Conservation (phyloP, 179 eudicot genomes). For the Nepenthes alata region DNA sequence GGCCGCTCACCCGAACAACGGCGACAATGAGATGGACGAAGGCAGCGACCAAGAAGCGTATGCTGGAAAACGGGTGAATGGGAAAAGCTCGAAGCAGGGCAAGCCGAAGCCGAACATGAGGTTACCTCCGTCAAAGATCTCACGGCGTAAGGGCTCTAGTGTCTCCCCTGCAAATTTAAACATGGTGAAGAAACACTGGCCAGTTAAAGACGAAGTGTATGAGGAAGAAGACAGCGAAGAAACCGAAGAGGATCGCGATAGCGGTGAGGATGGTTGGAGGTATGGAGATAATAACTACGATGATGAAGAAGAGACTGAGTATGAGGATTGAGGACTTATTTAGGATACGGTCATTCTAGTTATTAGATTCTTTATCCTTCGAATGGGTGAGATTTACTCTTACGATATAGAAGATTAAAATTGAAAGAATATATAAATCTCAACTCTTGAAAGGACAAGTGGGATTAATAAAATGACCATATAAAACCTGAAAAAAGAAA, state of each 20-base stretch:
- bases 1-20: slow-evolving; percentile 28
- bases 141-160: slow-evolving; percentile 40
- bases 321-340: slow-evolving; percentile 46
- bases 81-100: slow-evolving; percentile 46
- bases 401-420: too few species aligned
- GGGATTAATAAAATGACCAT: too few species aligned
- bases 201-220: slow-evolving; percentile 44
- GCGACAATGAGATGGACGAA: slow-evolving; percentile 67
- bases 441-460: too few species aligned
- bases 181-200: slow-evolving; percentile 56
- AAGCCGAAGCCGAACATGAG: slow-evolving; percentile 62
- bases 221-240: slow-evolving; percentile 97
- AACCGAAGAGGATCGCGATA: slow-evolving; percentile 85
- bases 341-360: background rate
- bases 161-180: slow-evolving; percentile 34
- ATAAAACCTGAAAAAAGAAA: too few species aligned
- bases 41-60: slow-evolving; percentile 76
- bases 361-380: too few species aligned
- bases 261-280: slow-evolving; percentile 72
- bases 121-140: slow-evolving; percentile 53
- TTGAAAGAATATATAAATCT: too few species aligned
- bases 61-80: slow-evolving; percentile 38
- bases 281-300: slow-evolving; percentile 59
- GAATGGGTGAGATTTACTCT: too few species aligned
- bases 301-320: slow-evolving; percentile 88